These are phyloP conservation scores for Apiotrichum akiyoshidainum DNA, from an alignment of 1,284 basidiomycete genomes.

Conservation along the genomic window DNA sequence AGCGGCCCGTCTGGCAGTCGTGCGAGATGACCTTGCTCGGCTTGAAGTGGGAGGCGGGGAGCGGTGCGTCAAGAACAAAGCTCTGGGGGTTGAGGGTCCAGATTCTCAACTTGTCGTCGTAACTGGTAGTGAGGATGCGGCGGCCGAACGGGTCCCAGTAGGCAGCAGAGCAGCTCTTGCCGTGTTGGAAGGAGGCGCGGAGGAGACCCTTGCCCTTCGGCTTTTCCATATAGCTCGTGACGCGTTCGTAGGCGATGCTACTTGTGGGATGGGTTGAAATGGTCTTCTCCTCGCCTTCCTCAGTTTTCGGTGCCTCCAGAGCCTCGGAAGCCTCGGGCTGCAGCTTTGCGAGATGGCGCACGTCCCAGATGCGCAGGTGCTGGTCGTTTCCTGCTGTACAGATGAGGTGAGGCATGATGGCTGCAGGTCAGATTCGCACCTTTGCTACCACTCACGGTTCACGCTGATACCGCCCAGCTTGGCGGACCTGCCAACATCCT, in stretches of 20 bases:
- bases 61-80: slow-evolving; percentile 31
- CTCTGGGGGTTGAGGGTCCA: slow-evolving; percentile 45
- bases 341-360: slow-evolving; percentile 37
- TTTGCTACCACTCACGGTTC: slow-evolving; percentile 41
- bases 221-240: slow-evolving; percentile 22
- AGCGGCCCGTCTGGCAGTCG: slow-evolving; percentile 54
- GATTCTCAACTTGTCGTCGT: slow-evolving; percentile 52
- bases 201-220: slow-evolving; percentile 38
- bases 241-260: slow-evolving; percentile 25
- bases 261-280: slow-evolving; percentile 25
- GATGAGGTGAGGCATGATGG: slow-evolving; percentile 45
- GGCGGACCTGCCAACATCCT: slow-evolving; percentile 40
- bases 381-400: slow-evolving; percentile 48
- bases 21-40: slow-evolving; percentile 41
- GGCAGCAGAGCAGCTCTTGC: slow-evolving; percentile 51
- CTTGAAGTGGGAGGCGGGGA: slow-evolving; percentile 36
- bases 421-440: slow-evolving; percentile 21
- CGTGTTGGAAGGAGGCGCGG: slow-evolving; percentile 44
- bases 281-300: slow-evolving; percentile 3
- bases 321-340: slow-evolving; percentile 20
- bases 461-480: slow-evolving; percentile 45
- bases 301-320: slow-evolving; percentile 13
- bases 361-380: slow-evolving; percentile 49
- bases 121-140: slow-evolving; percentile 50
- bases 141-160: slow-evolving; percentile 54